Evolutionary conservation across 768 basidiomycete genomes (phyloP), one percentile per base, ranked within the genome.

Genomic region (Butyriboletus loyo): DNA sequence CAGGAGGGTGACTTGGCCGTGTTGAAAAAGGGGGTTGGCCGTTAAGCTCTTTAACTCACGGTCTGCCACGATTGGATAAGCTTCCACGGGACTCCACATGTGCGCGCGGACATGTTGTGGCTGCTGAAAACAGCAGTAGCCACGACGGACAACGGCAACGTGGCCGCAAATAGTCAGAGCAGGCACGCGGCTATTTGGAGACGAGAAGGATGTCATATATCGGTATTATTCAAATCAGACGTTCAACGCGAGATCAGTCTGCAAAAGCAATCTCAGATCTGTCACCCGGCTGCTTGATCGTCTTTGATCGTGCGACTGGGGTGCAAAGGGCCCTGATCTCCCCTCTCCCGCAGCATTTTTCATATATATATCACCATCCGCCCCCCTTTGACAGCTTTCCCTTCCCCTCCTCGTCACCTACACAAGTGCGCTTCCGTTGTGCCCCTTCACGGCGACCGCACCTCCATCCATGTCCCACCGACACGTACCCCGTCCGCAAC

Each of bases 301-400:
- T 77, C 80, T 80, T 64, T 81, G 80, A 82, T 80, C 79, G 78
- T 79, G 80, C 75, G 78, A 81, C 67, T 65, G 75, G 75, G 75
- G 67, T 62, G 66, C 65, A 66, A 64, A 65, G 64, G 62, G 60
- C 73, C 72, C 69, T 75, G 72, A 72, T 75, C 71, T 71, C 72
- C 73, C 64, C 67, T 62, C 72, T 67, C 60, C 64, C 71, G 61
- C 72, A 64, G 66, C 60, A 43, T 66, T 65, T 65, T 69, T 72
- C 70, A 75, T 81, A 80, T 84, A 83, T 81, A 82, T 80, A 81
- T 77, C 75, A 72, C 72, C 66, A 71, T 72, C 63, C 75, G 68
- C 65, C 63, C 65, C 58, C 61, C 52, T 59, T 65, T 73, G 70
- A 69, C 73, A 70, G 72, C 68, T 75, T 80, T 76, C 74, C 58